phyloP scores from a whole-genome alignment of 2,329 filamentous ascomycete species.

The Venturia aucupariae region DNA sequence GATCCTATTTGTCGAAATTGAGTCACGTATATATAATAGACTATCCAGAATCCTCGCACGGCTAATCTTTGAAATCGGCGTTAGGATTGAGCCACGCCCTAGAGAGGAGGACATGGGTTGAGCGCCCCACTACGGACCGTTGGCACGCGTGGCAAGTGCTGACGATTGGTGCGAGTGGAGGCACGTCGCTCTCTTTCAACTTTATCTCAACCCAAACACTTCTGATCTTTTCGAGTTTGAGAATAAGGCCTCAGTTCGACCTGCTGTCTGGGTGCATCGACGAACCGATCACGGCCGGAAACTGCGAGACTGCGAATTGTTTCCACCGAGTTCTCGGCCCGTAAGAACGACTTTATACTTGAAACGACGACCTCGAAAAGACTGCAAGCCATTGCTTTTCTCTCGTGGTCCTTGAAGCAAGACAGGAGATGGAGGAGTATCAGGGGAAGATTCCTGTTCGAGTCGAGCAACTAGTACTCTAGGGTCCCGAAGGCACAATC shows the following conservation, averaged over 20 bases:
- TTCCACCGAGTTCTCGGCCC: background rate
- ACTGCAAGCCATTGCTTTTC: background rate
- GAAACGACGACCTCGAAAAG: background rate
- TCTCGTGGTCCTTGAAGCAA: background rate
- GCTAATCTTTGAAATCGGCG: no score
- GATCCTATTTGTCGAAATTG: no score
- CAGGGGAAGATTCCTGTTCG: background rate
- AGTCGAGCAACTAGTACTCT: background rate
- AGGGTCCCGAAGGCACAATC: background rate
- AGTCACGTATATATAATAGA: no score
- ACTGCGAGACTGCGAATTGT: background rate
- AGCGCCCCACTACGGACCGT: background rate
- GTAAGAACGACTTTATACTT: background rate
- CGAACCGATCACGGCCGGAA: background rate
- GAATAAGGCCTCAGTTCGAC: background rate
- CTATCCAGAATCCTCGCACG: no score
- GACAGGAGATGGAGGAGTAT: background rate
- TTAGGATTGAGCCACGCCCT: no score
- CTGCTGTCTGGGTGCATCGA: no score
- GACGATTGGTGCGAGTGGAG: background rate
- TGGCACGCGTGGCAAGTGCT: background rate
- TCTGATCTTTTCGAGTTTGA: background rate
- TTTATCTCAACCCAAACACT: background rate
- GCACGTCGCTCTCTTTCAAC: background rate
- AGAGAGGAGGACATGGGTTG: no score